Conservation (phyloP, 2,329 filamentous ascomycete species). For the Chaetomium sp. region DNA sequence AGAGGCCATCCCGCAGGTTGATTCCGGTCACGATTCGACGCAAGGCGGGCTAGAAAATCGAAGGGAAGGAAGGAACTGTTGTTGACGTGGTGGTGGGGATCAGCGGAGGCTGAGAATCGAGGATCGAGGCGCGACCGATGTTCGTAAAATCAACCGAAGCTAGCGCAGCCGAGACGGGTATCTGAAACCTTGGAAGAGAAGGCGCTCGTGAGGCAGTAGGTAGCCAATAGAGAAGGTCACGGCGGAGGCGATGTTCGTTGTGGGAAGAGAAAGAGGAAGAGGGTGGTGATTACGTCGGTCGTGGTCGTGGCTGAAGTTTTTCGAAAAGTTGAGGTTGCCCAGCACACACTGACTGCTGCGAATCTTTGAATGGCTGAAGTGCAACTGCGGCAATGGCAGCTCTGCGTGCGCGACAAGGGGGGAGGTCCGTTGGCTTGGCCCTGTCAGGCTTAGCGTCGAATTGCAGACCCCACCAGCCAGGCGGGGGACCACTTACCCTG, state of each 20-base stretch:
- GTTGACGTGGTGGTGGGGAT: slow-evolving; percentile 12
- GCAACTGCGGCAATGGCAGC: slow-evolving; percentile 14
- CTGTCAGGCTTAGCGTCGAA: slow-evolving; percentile 8
- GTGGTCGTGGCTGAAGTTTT: slow-evolving; percentile 25
- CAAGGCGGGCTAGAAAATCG: neutral
- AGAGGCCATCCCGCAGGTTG: slow-evolving; percentile 35
- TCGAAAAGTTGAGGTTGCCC: slow-evolving; percentile 24
- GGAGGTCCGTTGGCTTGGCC: slow-evolving; percentile 14
- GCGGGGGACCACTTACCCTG: neutral
- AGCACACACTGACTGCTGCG: slow-evolving; percentile 21
- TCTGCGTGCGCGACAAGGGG: slow-evolving; percentile 15
- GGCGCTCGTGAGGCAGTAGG: neutral
- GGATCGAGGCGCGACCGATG: slow-evolving; percentile 21
- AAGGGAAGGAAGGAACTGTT: neutral
- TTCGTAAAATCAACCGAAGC: slow-evolving; percentile 15
- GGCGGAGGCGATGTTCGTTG: slow-evolving; percentile 1
- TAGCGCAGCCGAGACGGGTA: slow-evolving; percentile 27
- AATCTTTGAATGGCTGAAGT: slow-evolving; percentile 25
- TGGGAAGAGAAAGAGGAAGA: slow-evolving; percentile 3
- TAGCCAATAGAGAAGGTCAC: slow-evolving; percentile 1
- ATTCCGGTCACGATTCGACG: slow-evolving; percentile 12
- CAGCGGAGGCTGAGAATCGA: slow-evolving; percentile 18
- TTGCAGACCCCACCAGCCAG: neutral
- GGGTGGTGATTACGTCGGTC: slow-evolving; percentile 17
- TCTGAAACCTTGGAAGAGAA: slow-evolving; percentile 21